These are phyloP conservation scores for Paramarasmius palmivorus DNA, from an alignment of 1,284 basidiomycete genomes.

Conservation along the genomic window DNA sequence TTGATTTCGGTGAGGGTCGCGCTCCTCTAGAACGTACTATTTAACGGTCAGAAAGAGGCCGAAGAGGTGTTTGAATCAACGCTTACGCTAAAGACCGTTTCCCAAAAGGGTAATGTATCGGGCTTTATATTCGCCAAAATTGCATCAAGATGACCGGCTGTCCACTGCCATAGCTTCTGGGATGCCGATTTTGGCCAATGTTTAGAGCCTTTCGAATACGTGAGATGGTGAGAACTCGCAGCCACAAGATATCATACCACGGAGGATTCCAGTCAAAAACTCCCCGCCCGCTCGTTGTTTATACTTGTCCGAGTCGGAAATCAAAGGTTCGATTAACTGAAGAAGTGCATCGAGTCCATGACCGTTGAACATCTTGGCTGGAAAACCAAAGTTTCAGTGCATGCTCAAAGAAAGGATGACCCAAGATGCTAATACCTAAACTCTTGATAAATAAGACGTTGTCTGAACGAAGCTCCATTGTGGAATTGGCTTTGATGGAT, in stretches of 20 bases:
- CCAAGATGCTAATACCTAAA: slow-evolving; percentile 46
- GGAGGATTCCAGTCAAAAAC: slow-evolving; percentile 74
- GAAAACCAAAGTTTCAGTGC: slow-evolving; percentile 8
- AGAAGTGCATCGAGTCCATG: slow-evolving; percentile 56
- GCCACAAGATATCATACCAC: slow-evolving; percentile 41
- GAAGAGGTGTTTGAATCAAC: slow-evolving; percentile 4
- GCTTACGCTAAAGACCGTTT: slow-evolving; percentile 60
- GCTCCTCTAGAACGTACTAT: slow-evolving; percentile 67
- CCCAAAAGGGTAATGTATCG: slow-evolving; percentile 81
- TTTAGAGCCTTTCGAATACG: slow-evolving; percentile 66
- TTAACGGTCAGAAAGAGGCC: slow-evolving; percentile 11
- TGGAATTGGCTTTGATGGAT: slow-evolving; percentile 51
- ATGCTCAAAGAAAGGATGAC: slow-evolving; percentile 6
- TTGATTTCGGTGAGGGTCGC: slow-evolving; percentile 86
- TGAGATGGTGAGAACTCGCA: no score
- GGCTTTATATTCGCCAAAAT: slow-evolving; percentile 83
- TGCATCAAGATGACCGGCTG: slow-evolving; percentile 63
- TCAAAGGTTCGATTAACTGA: slow-evolving; percentile 55
- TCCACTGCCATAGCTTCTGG: slow-evolving; percentile 80
- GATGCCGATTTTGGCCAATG: slow-evolving; percentile 79
- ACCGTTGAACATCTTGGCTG: slow-evolving; percentile 70
- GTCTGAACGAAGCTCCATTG: slow-evolving; percentile 62
- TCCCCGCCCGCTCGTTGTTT: slow-evolving; percentile 92
- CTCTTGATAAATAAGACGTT: slow-evolving; percentile 71
- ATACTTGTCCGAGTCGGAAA: slow-evolving; percentile 80